Conservation (phyloP, 257 asterid genomes). For the Solanum chmielewskii region DNA sequence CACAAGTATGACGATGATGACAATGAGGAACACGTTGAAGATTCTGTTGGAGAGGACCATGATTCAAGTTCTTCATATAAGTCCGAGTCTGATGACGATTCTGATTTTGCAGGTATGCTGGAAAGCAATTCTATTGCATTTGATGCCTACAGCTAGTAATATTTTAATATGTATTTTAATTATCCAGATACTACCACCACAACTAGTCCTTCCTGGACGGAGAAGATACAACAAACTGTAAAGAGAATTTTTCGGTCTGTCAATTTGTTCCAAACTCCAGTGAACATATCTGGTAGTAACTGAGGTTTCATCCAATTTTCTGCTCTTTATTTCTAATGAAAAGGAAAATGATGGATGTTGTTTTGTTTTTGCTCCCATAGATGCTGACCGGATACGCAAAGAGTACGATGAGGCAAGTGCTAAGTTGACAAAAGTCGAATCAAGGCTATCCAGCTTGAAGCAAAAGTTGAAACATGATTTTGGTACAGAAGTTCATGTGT, state of each 20-base stretch:
- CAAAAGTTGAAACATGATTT: constrained; percentile 84
- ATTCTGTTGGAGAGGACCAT: constrained; percentile 41
- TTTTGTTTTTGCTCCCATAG: constrained; percentile 32
- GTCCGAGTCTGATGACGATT: constrained; percentile 70
- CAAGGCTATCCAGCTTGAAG: constrained; percentile 79
- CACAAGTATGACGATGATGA: constrained; percentile 36
- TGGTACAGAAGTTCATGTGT: constrained; percentile 33
- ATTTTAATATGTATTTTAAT: constrained; percentile 12
- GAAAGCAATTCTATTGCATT: neutral
- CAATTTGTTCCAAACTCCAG: constrained; percentile 73
- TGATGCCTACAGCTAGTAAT: neutral
- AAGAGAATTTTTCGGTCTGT: constrained; percentile 56
- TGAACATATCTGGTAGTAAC: constrained; percentile 73
- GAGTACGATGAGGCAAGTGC: constrained; percentile 75
- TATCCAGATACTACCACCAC: constrained; percentile 45
- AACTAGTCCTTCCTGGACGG: constrained; percentile 70
- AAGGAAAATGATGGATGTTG: constrained; percentile 8
- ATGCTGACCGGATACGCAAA: constrained; percentile 75
- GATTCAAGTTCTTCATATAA: constrained; percentile 49
- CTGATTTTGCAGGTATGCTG: constrained; percentile 51
- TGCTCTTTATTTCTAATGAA: neutral
- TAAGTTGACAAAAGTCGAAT: constrained; percentile 74
- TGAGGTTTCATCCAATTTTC: constrained; percentile 2
- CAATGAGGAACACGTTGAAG: constrained; percentile 43
- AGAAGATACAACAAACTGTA: constrained; percentile 69